Conservation (phyloP, 2,329 filamentous ascomycete species). For the Neocatenulostroma microsporum region DNA sequence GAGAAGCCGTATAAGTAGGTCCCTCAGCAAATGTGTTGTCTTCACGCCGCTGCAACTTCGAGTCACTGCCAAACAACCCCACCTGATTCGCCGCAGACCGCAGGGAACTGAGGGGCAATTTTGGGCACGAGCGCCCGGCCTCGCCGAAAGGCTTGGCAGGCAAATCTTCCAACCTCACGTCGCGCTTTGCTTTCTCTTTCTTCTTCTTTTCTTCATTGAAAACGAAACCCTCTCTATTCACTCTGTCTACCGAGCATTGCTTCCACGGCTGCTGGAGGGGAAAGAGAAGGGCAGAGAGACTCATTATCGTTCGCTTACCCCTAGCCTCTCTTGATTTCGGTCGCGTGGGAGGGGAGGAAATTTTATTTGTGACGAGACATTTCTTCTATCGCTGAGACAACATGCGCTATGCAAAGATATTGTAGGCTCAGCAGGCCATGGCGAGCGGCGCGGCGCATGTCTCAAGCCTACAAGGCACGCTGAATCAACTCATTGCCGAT, state of each 20-base stretch:
- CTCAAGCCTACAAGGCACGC: no score
- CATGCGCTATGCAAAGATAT: no score
- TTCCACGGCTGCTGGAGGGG: conserved; percentile 56
- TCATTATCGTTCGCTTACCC: conserved; percentile 50
- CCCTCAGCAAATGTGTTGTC: no score
- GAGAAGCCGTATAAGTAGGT: no score
- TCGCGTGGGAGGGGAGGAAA: conserved; percentile 40
- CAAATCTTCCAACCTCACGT: conserved; percentile 28
- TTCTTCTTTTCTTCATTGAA: conserved; percentile 31
- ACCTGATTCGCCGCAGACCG: no score
- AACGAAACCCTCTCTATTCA: conserved; percentile 53
- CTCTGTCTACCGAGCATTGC: conserved; percentile 51
- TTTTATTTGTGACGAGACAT: conserved; percentile 39
- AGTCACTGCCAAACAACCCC: conserved; percentile 1
- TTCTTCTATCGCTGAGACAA: no score
- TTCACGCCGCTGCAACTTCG: neutral
- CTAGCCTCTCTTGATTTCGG: conserved; percentile 43
- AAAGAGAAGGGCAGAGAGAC: conserved; percentile 59
- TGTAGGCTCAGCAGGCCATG: no score
- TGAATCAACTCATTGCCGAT: no score
- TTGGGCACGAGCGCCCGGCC: no score
- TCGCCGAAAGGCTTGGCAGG: conserved; percentile 7
- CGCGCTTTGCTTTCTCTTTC: conserved; percentile 17
- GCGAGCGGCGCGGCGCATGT: no score
- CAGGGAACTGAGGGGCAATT: no score